Base-by-base conservation (phyloP, 2,329 filamentous ascomycete genomes). In the Trichoderma endophyticum region DNA sequence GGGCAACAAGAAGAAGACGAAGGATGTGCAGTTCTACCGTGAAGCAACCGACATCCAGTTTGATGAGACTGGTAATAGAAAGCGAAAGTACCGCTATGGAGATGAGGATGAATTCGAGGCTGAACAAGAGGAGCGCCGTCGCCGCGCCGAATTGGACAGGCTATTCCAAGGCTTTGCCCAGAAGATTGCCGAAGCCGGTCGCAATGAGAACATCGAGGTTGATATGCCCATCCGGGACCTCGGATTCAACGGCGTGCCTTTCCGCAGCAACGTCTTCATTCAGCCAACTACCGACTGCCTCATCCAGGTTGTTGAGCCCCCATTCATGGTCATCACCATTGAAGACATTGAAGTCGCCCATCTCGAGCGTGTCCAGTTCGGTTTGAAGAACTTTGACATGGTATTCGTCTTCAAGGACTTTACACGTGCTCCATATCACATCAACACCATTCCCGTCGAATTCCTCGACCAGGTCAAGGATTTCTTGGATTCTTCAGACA, bases 351-450 rank as follows among this genome's bases (percentile, higher is more conserved):
- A 99, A 82, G 89, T 98, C 76, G 96, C 96, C 18, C 96, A 99
- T 83, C 85, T 99, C 72, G 96, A 99, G 82, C 93, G 95, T 84
- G 96, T 99, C 21, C 87, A 95, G 83, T 99, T 99, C 78, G 97
- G 96, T 39, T 87, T 99, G 73, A 98, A 98, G 87, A 99, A 99
- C 83, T 99, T 99, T 81, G 96, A 99, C 83, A 90, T 99, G 82
- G 96, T 99, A 24, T 95, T 98, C 79, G 93, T 99, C 48, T 98
- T 97, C 87, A 98, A 98, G 79, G 96, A 99, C 83, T 98, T 97
- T 82, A 90, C 92, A 69, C 90, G 95, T n/a, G 83, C 93, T 3
- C 95, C 95, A 1, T 92, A 92, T 71, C 96, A 99, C 81, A 92
- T 99, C 86, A 99, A 99, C 84, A 99, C 96, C 7, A 98, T 99